A percentile compares a stretch with the other conserved stretches of the same genome.
phyloP scores from a whole-genome alignment of 805 yeast genomes.

The Cyberlindnera americana region DNA sequence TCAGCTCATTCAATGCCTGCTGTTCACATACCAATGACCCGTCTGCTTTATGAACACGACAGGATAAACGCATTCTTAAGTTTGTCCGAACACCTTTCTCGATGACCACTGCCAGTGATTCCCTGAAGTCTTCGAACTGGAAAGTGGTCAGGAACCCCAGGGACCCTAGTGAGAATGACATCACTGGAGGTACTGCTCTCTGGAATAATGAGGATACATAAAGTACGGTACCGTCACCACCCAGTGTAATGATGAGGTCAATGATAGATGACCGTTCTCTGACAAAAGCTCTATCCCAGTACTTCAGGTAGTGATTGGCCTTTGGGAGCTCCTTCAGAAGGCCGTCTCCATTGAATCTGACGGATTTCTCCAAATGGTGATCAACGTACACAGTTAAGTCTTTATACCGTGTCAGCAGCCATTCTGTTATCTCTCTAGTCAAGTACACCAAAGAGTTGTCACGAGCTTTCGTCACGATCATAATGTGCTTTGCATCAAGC shows the following conservation, averaged over 20 bases:
- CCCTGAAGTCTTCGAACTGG: slow-evolving; percentile 68
- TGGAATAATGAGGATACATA: slow-evolving; percentile 86
- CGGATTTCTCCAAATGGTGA: slow-evolving; percentile 54
- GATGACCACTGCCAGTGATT: slow-evolving; percentile 52
- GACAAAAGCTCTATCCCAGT: slow-evolving; percentile 67
- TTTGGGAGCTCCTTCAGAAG: slow-evolving; percentile 45
- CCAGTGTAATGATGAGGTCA: slow-evolving; percentile 83
- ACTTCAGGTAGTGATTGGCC: slow-evolving; percentile 46
- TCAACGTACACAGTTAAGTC: slow-evolving; percentile 67
- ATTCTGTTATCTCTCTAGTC: slow-evolving; percentile 76
- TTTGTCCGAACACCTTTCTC: slow-evolving; percentile 73
- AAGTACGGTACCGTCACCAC: slow-evolving; percentile 96
- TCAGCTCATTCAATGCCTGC: slow-evolving; percentile 85
- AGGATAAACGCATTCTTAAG: slow-evolving; percentile 82
- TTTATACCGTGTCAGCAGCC: slow-evolving; percentile 50
- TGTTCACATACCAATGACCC: slow-evolving; percentile 45
- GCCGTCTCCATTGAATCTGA: slow-evolving; percentile 58
- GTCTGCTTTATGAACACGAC: slow-evolving; percentile 57
- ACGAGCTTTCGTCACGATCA: slow-evolving; percentile 87
- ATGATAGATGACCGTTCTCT: slow-evolving; percentile 39
- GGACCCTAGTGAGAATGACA: slow-evolving; percentile 86
- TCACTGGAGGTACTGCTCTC: slow-evolving; percentile 83
- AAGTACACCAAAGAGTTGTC: slow-evolving; percentile 73
- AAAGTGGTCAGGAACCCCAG: slow-evolving; percentile 90
- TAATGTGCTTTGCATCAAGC: slow-evolving; percentile 62